Conservation (phyloP, 805 yeast species). For the Starmerella sp. region DNA sequence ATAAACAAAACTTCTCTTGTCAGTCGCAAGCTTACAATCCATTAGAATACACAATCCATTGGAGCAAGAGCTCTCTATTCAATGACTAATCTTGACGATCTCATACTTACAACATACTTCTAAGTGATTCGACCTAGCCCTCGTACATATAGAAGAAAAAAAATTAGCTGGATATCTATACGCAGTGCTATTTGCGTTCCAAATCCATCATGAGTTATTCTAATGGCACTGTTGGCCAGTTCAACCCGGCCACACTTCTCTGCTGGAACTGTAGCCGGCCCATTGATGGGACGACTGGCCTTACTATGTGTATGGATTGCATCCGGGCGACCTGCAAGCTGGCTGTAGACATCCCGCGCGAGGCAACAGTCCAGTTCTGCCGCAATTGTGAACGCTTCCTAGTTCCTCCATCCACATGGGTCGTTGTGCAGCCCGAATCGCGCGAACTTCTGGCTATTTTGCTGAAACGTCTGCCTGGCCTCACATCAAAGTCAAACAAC, state of each 20-base stretch:
- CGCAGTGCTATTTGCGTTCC: neutral
- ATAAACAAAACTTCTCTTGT: no score
- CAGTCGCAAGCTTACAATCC: no score
- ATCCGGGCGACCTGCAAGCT: conserved; percentile 86
- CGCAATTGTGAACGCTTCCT: conserved; percentile 93
- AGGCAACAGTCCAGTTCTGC: conserved; percentile 75
- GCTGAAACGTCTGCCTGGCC: conserved; percentile 75
- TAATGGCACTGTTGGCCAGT: conserved; percentile 11
- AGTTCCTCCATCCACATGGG: conserved; percentile 93
- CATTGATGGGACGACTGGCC: conserved; percentile 84
- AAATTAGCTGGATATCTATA: neutral
- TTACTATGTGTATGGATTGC: conserved; percentile 96
- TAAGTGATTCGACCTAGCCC: neutral
- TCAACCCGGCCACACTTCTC: conserved; percentile 61
- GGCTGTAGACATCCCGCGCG: conserved; percentile 89
- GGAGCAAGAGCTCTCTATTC: no score
- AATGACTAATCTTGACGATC: no score
- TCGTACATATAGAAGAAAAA: neutral
- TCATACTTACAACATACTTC: neutral
- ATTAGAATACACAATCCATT: no score
- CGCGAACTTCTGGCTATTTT: conserved; percentile 87
- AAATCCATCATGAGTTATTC: conserved; percentile 1
- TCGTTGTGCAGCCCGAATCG: conserved; percentile 78
- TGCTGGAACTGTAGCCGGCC: conserved; percentile 99
- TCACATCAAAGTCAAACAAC: conserved; percentile 45